These are phyloP conservation scores for Solanum chiquidenum DNA, from an alignment of 257 asterid genomes.

Conservation along the genomic window DNA sequence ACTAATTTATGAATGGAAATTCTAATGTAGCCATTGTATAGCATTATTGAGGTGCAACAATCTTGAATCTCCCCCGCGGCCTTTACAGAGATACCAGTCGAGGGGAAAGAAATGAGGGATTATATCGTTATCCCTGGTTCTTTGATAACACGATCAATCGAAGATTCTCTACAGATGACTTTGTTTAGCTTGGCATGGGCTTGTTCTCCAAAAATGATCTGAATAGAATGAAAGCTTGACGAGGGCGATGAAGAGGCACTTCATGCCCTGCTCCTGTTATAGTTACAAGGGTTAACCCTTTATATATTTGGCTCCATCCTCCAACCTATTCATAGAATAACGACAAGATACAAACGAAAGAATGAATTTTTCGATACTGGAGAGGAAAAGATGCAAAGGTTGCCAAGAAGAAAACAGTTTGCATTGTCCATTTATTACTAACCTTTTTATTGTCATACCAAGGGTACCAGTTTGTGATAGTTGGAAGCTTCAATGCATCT, in stretches of 20 bases:
- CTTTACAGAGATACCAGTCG: not conserved
- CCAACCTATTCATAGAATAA: conserved; percentile 52
- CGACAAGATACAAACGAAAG: not conserved
- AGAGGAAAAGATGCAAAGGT: not conserved
- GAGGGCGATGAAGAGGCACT: conserved; percentile 97
- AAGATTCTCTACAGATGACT: not conserved
- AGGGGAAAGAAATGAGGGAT: not conserved
- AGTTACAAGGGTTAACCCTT: conserved; percentile 82
- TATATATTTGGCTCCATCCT: conserved; percentile 95
- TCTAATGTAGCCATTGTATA: not conserved
- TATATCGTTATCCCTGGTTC: not conserved
- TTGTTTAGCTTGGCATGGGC: conserved; percentile 40
- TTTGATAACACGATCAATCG: not conserved
- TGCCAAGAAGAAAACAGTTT: not conserved
- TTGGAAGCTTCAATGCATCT: conserved; percentile 84
- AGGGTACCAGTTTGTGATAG: conserved; percentile 69
- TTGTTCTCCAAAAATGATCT: conserved; percentile 63
- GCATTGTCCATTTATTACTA: conserved; percentile 3
- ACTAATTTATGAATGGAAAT: not conserved
- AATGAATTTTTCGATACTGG: not conserved
- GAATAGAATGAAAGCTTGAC: conserved; percentile 75
- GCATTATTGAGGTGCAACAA: not conserved
- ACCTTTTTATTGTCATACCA: conserved; percentile 87
- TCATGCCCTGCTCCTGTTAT: conserved; percentile 96
- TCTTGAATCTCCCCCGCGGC: not conserved